Percentiles rank a stretch among this genome's conserved stretches.
Conservation (phyloP, 2,329 filamentous ascomycete genomes). For the Tolypocladium tropicale region DNA sequence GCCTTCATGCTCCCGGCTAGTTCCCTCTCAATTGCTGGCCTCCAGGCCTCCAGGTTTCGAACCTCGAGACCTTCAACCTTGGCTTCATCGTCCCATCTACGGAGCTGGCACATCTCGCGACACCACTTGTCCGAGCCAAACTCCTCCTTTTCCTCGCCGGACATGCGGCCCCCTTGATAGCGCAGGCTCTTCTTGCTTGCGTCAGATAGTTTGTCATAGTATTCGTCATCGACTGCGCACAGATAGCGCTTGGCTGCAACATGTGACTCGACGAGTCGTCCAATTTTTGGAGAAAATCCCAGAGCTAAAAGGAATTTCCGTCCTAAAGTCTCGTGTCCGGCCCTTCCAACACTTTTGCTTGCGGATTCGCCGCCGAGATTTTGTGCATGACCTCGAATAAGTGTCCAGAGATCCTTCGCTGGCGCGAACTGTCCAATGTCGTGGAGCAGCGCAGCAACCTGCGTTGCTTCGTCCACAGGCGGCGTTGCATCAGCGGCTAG, state of each 20-base stretch:
- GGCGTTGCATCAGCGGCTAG: constrained; percentile 5
- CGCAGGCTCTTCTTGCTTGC: constrained; percentile 8
- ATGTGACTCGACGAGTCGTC: constrained; percentile 9
- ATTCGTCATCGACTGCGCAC: constrained; percentile 8
- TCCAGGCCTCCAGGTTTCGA: constrained; percentile 1
- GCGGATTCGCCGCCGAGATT: constrained; percentile 6
- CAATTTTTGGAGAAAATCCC: constrained; percentile 7
- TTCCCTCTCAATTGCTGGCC: background rate
- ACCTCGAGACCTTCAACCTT: constrained; percentile 5
- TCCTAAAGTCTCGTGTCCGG: constrained; percentile 8
- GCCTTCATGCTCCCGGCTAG: background rate
- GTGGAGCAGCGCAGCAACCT: constrained; percentile 10
- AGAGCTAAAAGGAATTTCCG: constrained; percentile 6
- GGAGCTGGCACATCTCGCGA: constrained; percentile 8
- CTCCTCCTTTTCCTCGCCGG: constrained; percentile 1
- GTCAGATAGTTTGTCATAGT: constrained; percentile 7
- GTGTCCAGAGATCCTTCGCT: constrained; percentile 3
- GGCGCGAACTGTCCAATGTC: constrained; percentile 10
- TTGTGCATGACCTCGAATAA: constrained; percentile 3
- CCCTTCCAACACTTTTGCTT: constrained; percentile 5
- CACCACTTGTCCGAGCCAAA: constrained; percentile 6
- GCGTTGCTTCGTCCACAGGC: constrained; percentile 9
- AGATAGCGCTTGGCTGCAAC: constrained; percentile 10
- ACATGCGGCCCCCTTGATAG: constrained; percentile 9
- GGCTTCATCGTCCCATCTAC: constrained; percentile 9